Percentiles rank a stretch among this genome's conserved stretches.
These are phyloP conservation scores for Pelargonium australe DNA, from an alignment of 441 rosid species.

Conservation along the genomic window DNA sequence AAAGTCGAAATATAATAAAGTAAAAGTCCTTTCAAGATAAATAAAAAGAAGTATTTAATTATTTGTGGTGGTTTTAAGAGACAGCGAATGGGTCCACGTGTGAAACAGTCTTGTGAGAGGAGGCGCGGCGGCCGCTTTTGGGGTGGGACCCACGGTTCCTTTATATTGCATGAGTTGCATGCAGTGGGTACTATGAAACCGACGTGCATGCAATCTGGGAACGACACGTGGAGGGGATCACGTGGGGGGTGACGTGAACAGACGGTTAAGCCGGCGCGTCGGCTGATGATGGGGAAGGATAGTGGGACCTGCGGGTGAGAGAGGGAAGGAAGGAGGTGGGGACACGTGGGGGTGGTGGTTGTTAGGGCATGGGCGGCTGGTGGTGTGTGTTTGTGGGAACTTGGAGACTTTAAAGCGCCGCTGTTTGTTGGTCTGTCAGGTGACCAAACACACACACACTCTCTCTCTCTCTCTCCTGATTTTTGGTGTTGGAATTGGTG, in stretches of 20 bases:
- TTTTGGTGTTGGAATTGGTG: neutral
- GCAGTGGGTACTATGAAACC: constrained; percentile 3
- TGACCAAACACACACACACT: neutral
- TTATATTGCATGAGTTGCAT: constrained; percentile 4
- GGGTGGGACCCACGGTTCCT: constrained; percentile 30
- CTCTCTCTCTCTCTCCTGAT: neutral
- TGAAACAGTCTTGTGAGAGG: constrained; percentile 27
- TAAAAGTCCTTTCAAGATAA: too few species aligned
- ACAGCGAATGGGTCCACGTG: constrained; percentile 33
- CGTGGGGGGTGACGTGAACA: constrained; percentile 35
- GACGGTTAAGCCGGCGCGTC: constrained; percentile 29
- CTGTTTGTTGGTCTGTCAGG: constrained; percentile 15
- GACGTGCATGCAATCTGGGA: neutral
- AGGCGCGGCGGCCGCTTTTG: constrained; percentile 48
- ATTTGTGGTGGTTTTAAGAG: neutral
- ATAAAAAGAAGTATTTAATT: neutral
- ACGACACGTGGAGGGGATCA: constrained; percentile 1
- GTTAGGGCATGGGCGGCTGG: constrained; percentile 1
- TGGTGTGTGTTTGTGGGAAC: neutral
- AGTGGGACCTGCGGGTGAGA: neutral
- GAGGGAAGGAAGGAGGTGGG: neutral
- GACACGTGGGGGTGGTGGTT: constrained; percentile 19
- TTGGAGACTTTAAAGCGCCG: neutral
- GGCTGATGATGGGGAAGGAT: constrained; percentile 5
- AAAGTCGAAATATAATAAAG: neutral